Percentiles rank a stretch among this genome's conserved stretches.
phyloP scores from a whole-genome alignment of 768 basidiomycete species.

The Suillus paluster region DNA sequence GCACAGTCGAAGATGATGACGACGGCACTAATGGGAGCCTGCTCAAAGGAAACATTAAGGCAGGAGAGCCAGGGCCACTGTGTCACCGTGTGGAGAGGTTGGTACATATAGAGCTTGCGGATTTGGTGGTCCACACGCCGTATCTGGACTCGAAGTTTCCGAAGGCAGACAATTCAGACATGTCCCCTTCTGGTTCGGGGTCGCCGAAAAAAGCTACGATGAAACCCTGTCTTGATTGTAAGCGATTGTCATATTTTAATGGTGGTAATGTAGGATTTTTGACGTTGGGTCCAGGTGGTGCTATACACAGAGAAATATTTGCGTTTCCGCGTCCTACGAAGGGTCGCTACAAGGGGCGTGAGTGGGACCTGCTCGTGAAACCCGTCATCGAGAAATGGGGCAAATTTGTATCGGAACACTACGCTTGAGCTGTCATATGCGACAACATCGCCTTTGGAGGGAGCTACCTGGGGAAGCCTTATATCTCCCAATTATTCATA shows the following conservation, averaged over 20 bases:
- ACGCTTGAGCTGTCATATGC: constrained; percentile 21
- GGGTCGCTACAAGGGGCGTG: constrained; percentile 62
- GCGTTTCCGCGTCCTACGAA: constrained; percentile 59
- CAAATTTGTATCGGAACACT: constrained; percentile 50
- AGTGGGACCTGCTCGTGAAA: constrained; percentile 76
- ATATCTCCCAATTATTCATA: not conserved
- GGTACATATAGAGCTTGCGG: constrained; percentile 80
- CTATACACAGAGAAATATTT: constrained; percentile 79
- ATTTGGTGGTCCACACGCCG: constrained; percentile 58
- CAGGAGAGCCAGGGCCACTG: constrained; percentile 63
- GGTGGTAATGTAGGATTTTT: not conserved
- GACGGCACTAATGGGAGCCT: constrained; percentile 46
- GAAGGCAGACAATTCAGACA: constrained; percentile 37
- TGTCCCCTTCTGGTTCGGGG: constrained; percentile 18
- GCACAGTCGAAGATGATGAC: constrained; percentile 45
- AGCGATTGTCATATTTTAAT: constrained; percentile 37
- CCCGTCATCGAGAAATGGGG: constrained; percentile 84
- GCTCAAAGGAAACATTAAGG: constrained; percentile 66
- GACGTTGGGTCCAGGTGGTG: constrained; percentile 47
- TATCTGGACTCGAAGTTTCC: constrained; percentile 63
- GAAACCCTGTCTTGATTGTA: constrained; percentile 50
- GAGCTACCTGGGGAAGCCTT: not conserved
- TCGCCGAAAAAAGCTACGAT: constrained; percentile 22
- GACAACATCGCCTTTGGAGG: not conserved
- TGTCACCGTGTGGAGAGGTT: constrained; percentile 81